Percentiles rank a stretch among this genome's conserved stretches.
These are phyloP conservation scores for Herpetospermum pedunculosum DNA, from an alignment of 306 rosid genomes.

Conservation along the genomic window DNA sequence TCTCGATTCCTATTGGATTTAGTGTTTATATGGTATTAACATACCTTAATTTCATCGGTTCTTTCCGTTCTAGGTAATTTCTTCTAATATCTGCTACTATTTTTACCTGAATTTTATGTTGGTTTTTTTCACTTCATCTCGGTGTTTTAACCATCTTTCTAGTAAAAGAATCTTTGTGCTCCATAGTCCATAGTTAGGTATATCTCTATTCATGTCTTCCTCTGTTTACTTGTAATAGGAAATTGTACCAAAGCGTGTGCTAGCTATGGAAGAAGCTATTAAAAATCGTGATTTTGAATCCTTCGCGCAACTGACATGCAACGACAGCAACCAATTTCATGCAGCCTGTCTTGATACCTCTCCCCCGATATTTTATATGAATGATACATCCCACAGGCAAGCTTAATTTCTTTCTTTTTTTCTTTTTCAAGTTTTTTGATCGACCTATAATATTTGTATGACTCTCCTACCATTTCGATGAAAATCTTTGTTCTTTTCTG, in stretches of 20 bases:
- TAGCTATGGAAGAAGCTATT: slow-evolving; percentile 90
- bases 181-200: slow-evolving; percentile 11
- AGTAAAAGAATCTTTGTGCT: not conserved
- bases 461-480: not conserved
- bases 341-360: slow-evolving; percentile 92
- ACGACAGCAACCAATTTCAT: slow-evolving; percentile 96
- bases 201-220: slow-evolving; percentile 2
- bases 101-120: not conserved
- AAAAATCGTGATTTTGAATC: slow-evolving; percentile 71
- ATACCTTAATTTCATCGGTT: not conserved
- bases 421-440: not conserved
- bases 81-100: not conserved
- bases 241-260: slow-evolving; percentile 80
- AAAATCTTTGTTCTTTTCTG: slow-evolving; percentile 13
- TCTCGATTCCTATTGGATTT: not conserved
- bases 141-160: not conserved
- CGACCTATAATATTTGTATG: not conserved
- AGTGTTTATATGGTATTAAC: not conserved
- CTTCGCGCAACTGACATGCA: slow-evolving; percentile 62
- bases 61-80: not conserved
- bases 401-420: slow-evolving; percentile 1
- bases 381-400: slow-evolving; percentile 92
- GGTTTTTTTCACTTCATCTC: not conserved
- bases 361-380: slow-evolving; percentile 98
- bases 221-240: slow-evolving; percentile 38